Evolutionary conservation across 2,329 filamentous ascomycete genomes (phyloP).

Genomic region (Chalaropsis ovoidea): DNA sequence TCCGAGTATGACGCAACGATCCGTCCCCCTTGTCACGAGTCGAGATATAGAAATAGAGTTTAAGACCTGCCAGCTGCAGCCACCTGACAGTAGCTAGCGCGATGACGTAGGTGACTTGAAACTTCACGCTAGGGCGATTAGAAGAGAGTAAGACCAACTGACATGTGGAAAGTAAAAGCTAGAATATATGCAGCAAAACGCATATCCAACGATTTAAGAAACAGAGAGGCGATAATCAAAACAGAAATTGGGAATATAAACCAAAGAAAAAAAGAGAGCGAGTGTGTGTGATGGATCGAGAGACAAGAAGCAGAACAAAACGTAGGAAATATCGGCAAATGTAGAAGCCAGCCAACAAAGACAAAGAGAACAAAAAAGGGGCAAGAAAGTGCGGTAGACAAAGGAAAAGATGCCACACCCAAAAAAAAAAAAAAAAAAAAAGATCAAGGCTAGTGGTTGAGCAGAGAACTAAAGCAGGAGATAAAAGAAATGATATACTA

Average conservation of each 20-base stretch:
- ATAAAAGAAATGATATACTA: slow-evolving; percentile 20
- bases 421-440: neutral
- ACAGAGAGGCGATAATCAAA: neutral
- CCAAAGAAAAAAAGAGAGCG: slow-evolving; percentile 13
- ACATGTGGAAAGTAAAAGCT: neutral
- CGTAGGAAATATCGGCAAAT: neutral
- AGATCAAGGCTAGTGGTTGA: neutral
- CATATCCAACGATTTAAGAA: slow-evolving; percentile 3
- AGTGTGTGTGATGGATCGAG: neutral
- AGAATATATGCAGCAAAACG: neutral
- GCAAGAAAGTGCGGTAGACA: neutral
- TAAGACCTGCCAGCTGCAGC: neutral
- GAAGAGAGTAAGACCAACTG: neutral
- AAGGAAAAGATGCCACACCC: neutral
- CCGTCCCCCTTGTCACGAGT: neutral
- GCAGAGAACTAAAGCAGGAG: slow-evolving; percentile 13
- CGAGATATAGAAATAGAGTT: neutral
- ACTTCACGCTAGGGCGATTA: neutral
- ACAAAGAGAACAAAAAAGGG: neutral
- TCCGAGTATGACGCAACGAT: neutral
- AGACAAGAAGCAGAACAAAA: neutral
- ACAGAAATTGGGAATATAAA: slow-evolving; percentile 10
- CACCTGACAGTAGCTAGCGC: neutral
- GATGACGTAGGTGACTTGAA: neutral
- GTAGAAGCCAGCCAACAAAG: neutral